A percentile compares a stretch with the other conserved stretches of the same genome.
phyloP scores from a whole-genome alignment of 2,329 filamentous ascomycete genomes.

The Capronia epimyces region DNA sequence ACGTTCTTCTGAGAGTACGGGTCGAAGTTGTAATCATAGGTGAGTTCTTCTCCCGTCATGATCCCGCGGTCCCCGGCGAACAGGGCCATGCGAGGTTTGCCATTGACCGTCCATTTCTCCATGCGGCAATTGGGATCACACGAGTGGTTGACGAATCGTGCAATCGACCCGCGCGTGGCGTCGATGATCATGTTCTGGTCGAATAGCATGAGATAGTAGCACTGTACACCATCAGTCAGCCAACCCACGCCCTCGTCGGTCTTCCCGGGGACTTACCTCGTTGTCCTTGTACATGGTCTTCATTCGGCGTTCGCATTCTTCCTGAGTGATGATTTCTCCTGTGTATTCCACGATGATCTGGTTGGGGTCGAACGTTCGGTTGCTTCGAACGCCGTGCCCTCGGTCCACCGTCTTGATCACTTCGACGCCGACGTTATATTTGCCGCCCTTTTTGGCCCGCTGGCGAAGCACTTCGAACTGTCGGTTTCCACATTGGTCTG shows the following conservation, averaged over 20 bases:
- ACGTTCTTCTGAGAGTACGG: conserved; percentile 58
- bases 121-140: conserved; percentile 95
- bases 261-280: conserved; percentile 56
- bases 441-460: conserved; percentile 70
- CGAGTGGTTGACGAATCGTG: conserved; percentile 96
- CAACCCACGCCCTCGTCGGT: background rate
- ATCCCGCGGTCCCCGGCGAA: conserved; percentile 88
- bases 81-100: conserved; percentile 90
- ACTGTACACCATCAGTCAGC: conserved; percentile 49
- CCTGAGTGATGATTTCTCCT: conserved; percentile 93
- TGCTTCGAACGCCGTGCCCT: conserved; percentile 86
- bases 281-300: conserved; percentile 89
- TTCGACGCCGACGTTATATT: conserved; percentile 89
- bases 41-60: conserved; percentile 91
- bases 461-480: conserved; percentile 75
- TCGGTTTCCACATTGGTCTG: conserved; percentile 74
- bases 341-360: conserved; percentile 99
- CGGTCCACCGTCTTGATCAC: conserved; percentile 85
- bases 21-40: conserved; percentile 81
- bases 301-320: conserved; percentile 90
- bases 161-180: conserved; percentile 80
- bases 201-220: conserved; percentile 98
- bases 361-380: conserved; percentile 76
- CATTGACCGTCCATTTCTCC: conserved; percentile 95
- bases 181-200: conserved; percentile 99